phyloP scores from a whole-genome alignment of 495 filamentous ascomycete species.

The Aspergillus mulundensis region DNA sequence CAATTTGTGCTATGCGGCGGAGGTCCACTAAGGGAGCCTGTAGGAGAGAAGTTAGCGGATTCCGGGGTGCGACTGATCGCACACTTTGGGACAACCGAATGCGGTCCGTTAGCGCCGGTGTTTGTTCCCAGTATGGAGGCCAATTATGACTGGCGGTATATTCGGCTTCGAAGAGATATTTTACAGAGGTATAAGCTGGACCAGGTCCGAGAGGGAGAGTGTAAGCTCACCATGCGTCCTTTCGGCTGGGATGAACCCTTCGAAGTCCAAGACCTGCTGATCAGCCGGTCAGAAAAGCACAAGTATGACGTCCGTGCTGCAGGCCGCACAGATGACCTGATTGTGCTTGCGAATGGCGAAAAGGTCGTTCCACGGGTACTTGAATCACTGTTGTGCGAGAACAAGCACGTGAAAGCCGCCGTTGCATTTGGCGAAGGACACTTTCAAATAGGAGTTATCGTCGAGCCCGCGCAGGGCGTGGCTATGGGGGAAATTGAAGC shows the following conservation, averaged over 20 bases:
- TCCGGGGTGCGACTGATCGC: slow-evolving; percentile 30
- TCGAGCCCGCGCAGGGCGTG: slow-evolving; percentile 18
- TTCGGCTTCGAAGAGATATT: slow-evolving; percentile 34
- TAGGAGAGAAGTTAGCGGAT: slow-evolving; percentile 16
- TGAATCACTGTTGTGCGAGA: slow-evolving; percentile 21
- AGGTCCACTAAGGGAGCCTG: slow-evolving; percentile 26
- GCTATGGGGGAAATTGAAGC: background rate
- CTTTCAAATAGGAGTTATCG: slow-evolving; percentile 31
- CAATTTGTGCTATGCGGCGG: slow-evolving; percentile 44
- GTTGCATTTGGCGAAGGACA: slow-evolving; percentile 31
- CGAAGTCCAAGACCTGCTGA: slow-evolving; percentile 29
- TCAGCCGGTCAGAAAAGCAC: slow-evolving; percentile 15
- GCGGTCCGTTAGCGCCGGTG: slow-evolving; percentile 31
- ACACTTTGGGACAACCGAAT: slow-evolving; percentile 37
- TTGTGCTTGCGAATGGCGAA: slow-evolving; percentile 38
- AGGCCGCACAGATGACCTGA: slow-evolving; percentile 34
- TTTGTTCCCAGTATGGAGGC: slow-evolving; percentile 27
- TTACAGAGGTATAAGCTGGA: slow-evolving; percentile 16
- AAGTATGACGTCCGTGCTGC: slow-evolving; percentile 18
- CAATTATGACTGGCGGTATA: slow-evolving; percentile 32
- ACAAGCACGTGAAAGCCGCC: slow-evolving; percentile 19
- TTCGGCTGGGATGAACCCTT: slow-evolving; percentile 24
- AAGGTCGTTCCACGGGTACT: slow-evolving; percentile 31
- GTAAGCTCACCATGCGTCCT: slow-evolving; percentile 18
- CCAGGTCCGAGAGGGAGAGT: too few relatives aligned